Evolutionary conservation across 176 grass and related monocot genomes (phyloP), one percentile per base, ranked within the genome.

Genomic region (Carex parvula): DNA sequence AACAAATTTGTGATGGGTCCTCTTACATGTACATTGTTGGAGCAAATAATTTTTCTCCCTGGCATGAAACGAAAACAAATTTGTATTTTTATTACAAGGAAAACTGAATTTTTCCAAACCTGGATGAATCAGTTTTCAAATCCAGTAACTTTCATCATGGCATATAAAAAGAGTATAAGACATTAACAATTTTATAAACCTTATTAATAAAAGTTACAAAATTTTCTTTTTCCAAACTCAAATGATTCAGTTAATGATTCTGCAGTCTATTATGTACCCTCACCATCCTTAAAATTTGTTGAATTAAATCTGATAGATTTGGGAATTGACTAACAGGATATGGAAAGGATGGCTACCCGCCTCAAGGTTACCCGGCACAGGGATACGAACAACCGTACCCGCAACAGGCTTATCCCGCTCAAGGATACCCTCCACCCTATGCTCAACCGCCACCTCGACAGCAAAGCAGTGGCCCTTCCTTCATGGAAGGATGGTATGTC

Each of bases 401-500:
- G 1, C 84, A 75, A 57, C 84, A 71, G 32, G 85, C 11, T 16
- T 86, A 86, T 60, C 85, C 85, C 2, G 48, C 77, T 79, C 81
- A 64, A n/a, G 87, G 87, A n/a, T 84, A 84, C 30, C 87, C 87
- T 60, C 88, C 88, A 56, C 88, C 84, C 5, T 90, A 90, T 77
- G 53, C 84, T 3, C 88, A 90, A 73, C 84, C 55, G 5, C 88
- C 77, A 9, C 88, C 55, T 1, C 79, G 55, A 32, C 88, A 79
- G 54, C 88, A 90, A 52, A 90, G 57, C 50, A 84, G 29, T 64
- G 85, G 88, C 12, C 88, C 88, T 56, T 80, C 88, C 79, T 90
- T 87, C 63, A 66, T 84, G 81, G 88, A 90, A 70, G 88, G 88
- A 90, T 90, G 88, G 85, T 90, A 87, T 42, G 44, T 53, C 12